Conservation (phyloP, 2,329 filamentous ascomycete genomes). For the Capronia americana region DNA sequence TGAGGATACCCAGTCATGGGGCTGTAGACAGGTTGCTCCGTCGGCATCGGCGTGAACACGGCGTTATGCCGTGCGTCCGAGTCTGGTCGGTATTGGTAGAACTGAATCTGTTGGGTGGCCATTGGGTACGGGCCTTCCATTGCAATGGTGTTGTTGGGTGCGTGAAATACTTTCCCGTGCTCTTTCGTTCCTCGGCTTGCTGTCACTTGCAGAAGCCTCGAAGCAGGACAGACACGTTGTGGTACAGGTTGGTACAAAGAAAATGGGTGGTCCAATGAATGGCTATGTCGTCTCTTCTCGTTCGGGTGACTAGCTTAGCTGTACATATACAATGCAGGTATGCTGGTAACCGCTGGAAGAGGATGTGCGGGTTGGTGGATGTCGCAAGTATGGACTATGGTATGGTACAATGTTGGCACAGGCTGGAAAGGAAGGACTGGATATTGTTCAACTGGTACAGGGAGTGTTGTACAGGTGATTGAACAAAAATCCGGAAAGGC, state of each 20-base stretch:
- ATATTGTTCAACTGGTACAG: slow-evolving; percentile 38
- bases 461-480: slow-evolving; percentile 36
- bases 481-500: slow-evolving; percentile 41
- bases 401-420: slow-evolving; percentile 37
- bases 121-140: slow-evolving; percentile 38
- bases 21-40: slow-evolving; percentile 56
- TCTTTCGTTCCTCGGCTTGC: slow-evolving; percentile 17
- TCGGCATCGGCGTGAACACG: slow-evolving; percentile 72
- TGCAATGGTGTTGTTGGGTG: slow-evolving; percentile 23
- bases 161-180: slow-evolving; percentile 2
- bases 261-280: slow-evolving; percentile 35
- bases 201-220: slow-evolving; percentile 17
- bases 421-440: slow-evolving; percentile 41
- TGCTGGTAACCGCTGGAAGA: slow-evolving; percentile 33
- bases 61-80: slow-evolving; percentile 74
- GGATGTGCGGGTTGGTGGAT: slow-evolving; percentile 22
- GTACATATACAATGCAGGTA: slow-evolving; percentile 34
- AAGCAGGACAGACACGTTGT: slow-evolving; percentile 18
- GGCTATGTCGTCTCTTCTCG: slow-evolving; percentile 26
- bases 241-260: slow-evolving; percentile 35
- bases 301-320: slow-evolving; percentile 25
- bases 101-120: slow-evolving; percentile 60
- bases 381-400: slow-evolving; percentile 28
- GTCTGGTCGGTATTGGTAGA: slow-evolving; percentile 87
- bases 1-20: slow-evolving; percentile 48